Base-by-base conservation (phyloP, 2,329 filamentous ascomycete species). In the Penicillium capsulatum region DNA sequence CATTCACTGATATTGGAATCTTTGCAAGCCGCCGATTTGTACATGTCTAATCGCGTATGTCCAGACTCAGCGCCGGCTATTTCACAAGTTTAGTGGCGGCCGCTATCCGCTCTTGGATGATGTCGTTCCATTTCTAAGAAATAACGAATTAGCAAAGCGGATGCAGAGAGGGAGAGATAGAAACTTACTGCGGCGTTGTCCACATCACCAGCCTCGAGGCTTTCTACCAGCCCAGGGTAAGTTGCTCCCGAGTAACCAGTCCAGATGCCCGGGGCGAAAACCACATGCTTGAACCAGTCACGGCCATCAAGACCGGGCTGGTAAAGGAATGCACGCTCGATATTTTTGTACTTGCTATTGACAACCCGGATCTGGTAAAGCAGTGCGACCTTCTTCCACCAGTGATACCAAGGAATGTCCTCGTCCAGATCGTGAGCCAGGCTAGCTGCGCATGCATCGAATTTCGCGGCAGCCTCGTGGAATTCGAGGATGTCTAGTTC, bases 201-300 rank as follows among this genome's bases (percentile, higher is more conserved):
- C 41, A 62, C 36, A 58, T 77, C 68, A 2, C 63, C 60, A 31
- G 68, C 72, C 17, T 81, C 76, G 32, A 83, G 67, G 36, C 73
- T 76, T 59, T 83, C 80, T 4, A 81, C 74, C n/a, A 83, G 62
- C 1, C 79, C 78, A 1, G 80, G 80, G 52, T 78, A 83, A 7
- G 79, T 81, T 3, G 76, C 80, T 3, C 89, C 90, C 0, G 88
- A 73, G 64, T 96, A 96, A 0, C 90, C 90, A 0, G 88, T 95
- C 88, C 89, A 94, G 33, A 91, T 63, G 0, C 90, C 90, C 0
- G 90, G 90, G 1, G 90, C 90, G 65, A 94, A 96, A 1, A 96
- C 84, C 2, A 95, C 84, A 57, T 96, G 91, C 70, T 96, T 96
- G 71, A 91, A 97, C 89, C 89, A 96, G 16, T 72, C 71, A 44